Base-by-base conservation (phyloP, 176 grass and related monocot genomes). In the Zoysia pacifica region DNA sequence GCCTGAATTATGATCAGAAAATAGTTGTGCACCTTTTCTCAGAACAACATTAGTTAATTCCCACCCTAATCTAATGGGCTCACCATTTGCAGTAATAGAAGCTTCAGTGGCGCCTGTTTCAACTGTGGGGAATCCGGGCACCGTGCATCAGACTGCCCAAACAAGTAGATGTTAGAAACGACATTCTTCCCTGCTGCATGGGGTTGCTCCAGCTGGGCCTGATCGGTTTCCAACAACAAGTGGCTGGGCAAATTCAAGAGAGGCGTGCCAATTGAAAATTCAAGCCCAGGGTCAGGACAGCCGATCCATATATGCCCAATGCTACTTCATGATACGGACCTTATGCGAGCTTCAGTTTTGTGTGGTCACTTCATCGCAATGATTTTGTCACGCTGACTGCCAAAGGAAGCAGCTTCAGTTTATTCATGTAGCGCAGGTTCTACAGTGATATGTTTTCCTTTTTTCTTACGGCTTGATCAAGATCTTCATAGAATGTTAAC, bases 71-170 rank as follows among this genome's bases (percentile, higher is more conserved):
- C 82, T 89, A 70, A 76, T 35, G 11, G 74, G 2, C 5, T 74
- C 20, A 4, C 51, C 56, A 42, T 70, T 40, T 66, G 48, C 76
- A 75, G 59, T 13, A 77, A 53, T 90, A 97, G 95, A 79, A 75
- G 84, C 85, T 99, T 99, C 84, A 81, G 79, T 39, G 97, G 97
- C 45, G 82, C 90, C 38, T 99, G 97, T 86, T 99, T 90, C 76
- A 99, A 84, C 55, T 99, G 97, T 2, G 97, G 97, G 1, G 67
- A 79, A 59, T 70, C 86, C 5, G 97, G 97, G 16, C 97, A 99
- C 86, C 87, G 93, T 8, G 97, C 97, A 88, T 89, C 90, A 55
- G 93, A 99, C 59, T 99, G 97, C 81, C 90, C 97, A 38, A 91
- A 89, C 90, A 98, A 93, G 87, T 99, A 99, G 82, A 73, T 8